A percentile compares a stretch with the other conserved stretches of the same genome.
Evolutionary conservation across 768 basidiomycete species (phyloP).

Genomic region (Suillus occidentalis): DNA sequence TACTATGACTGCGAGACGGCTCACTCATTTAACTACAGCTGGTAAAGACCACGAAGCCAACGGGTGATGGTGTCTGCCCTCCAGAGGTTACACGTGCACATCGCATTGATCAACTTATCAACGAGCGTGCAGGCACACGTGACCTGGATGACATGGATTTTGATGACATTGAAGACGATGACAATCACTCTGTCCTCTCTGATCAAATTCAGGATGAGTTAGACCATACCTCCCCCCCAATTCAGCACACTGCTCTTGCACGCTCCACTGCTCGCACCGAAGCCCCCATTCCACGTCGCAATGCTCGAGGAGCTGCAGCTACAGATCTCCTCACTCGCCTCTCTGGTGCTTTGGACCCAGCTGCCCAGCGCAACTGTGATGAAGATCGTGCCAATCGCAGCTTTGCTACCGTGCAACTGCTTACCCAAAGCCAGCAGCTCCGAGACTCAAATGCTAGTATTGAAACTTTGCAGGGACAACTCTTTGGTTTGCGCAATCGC

Average conservation of each 20-base stretch:
- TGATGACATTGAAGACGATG: not conserved
- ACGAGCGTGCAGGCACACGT: conserved; percentile 18
- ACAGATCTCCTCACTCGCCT: conserved; percentile 22
- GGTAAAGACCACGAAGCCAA: conserved; percentile 27
- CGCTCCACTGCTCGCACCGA: not conserved
- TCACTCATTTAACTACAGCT: conserved; percentile 7
- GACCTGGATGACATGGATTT: conserved; percentile 26
- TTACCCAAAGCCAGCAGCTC: conserved; percentile 28
- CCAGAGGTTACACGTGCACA: conserved; percentile 22
- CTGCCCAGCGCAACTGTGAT: conserved; percentile 20
- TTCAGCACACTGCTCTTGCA: conserved; percentile 3
- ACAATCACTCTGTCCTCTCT: not conserved
- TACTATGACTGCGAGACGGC: not conserved
- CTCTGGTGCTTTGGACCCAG: conserved; percentile 24
- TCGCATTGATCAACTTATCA: conserved; percentile 27
- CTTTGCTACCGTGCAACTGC: conserved; percentile 26
- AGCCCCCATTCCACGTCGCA: conserved; percentile 9
- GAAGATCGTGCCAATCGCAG: conserved; percentile 22
- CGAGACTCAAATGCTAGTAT: conserved; percentile 16
- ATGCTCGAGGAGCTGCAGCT: conserved; percentile 10
- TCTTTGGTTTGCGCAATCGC: too few species aligned
- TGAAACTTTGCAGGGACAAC: conserved; percentile 18
- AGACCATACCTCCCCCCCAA: not conserved
- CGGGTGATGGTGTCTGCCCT: conserved; percentile 22
- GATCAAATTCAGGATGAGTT: not conserved